phyloP scores from a whole-genome alignment of 768 basidiomycete genomes.

The Cytidiella melzeri region DNA sequence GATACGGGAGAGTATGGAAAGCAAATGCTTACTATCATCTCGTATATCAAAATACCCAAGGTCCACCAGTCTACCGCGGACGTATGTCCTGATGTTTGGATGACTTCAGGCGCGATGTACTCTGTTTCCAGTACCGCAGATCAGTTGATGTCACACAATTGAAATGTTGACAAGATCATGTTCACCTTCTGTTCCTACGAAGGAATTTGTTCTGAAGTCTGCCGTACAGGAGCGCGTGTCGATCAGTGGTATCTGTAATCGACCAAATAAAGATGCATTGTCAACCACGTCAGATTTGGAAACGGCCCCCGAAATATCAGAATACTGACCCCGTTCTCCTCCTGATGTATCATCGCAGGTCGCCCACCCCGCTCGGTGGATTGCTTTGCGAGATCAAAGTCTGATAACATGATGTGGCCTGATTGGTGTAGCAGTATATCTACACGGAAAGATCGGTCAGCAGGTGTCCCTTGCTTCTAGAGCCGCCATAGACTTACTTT shows the following conservation, averaged over 20 bases:
- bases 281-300: not conserved
- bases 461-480: slow-evolving; percentile 1
- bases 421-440: slow-evolving; percentile 97
- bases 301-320: slow-evolving; percentile 1
- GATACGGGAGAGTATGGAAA: not conserved
- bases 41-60: slow-evolving; percentile 94
- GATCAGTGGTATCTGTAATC: slow-evolving; percentile 73
- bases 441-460: slow-evolving; percentile 28
- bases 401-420: slow-evolving; percentile 98
- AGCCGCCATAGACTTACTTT: slow-evolving; percentile 64
- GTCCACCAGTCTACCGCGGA: slow-evolving; percentile 99
- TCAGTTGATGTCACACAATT: slow-evolving; percentile 16
- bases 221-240: slow-evolving; percentile 97
- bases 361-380: slow-evolving; percentile 79
- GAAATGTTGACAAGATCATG: slow-evolving; percentile 7
- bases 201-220: slow-evolving; percentile 97
- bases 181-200: slow-evolving; percentile 96
- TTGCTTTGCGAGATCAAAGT: slow-evolving; percentile 98
- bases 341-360: slow-evolving; percentile 81
- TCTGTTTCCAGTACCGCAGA: slow-evolving; percentile 45
- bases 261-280: slow-evolving; percentile 2
- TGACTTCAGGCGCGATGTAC: slow-evolving; percentile 99
- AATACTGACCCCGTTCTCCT: slow-evolving; percentile 79
- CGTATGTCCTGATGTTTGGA: slow-evolving; percentile 93
- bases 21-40: slow-evolving; percentile 83